These are phyloP conservation scores for Trametes hirsuta DNA, from an alignment of 1,284 basidiomycete species.

Conservation along the genomic window DNA sequence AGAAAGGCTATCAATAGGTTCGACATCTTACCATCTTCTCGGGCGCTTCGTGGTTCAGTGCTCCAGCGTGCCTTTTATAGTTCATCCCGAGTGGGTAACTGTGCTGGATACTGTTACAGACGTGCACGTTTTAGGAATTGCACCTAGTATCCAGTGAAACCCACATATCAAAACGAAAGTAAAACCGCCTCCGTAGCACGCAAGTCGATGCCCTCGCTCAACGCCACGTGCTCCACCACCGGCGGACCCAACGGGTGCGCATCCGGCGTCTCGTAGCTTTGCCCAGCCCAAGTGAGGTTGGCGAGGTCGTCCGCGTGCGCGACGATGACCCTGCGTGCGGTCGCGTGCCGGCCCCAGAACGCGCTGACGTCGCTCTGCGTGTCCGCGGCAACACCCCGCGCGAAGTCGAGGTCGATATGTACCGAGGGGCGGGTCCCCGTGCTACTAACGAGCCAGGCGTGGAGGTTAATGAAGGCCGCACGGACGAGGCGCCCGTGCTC, in stretches of 20 bases:
- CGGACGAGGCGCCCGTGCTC: conserved; percentile 48
- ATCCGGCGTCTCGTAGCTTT: conserved; percentile 61
- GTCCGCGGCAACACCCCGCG: neutral
- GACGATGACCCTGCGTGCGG: conserved; percentile 24
- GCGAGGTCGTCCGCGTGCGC: conserved; percentile 59
- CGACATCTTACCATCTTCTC: too few species aligned
- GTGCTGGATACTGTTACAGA: too few species aligned
- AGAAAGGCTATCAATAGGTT: too few species aligned
- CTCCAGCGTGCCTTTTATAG: too few species aligned
- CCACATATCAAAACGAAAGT: conserved; percentile 35
- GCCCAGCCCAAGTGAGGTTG: conserved; percentile 65
- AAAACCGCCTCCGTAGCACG: conserved; percentile 58
- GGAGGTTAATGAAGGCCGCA: conserved; percentile 59
- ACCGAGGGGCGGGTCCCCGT: conserved; percentile 40
- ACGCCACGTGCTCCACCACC: conserved; percentile 38
- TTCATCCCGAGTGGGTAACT: too few species aligned
- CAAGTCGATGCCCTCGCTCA: conserved; percentile 53
- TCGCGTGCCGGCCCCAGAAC: neutral
- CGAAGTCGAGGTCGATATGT: conserved; percentile 43
- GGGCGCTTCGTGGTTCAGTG: too few species aligned
- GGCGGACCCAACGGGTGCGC: conserved; percentile 47
- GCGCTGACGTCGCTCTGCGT: neutral
- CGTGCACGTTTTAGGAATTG: too few species aligned
- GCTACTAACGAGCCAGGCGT: conserved; percentile 49
- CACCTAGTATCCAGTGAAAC: too few species aligned